These are phyloP conservation scores for Pilasporangium apinafurcum DNA, from an alignment of 352 stramenopile species.

Conservation along the genomic window DNA sequence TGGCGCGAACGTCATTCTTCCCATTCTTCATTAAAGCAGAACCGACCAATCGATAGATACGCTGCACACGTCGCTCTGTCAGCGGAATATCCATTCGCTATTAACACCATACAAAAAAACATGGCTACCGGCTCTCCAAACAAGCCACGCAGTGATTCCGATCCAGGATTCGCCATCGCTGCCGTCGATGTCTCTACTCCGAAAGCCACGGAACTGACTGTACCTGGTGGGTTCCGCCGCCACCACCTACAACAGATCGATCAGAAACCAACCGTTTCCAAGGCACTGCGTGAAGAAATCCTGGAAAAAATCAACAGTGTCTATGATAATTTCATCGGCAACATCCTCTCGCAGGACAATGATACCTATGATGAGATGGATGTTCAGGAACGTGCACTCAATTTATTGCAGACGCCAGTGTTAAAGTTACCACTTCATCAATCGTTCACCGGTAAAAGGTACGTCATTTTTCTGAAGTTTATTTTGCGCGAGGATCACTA, in stretches of 20 bases:
- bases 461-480: too few relatives aligned
- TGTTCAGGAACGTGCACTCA: constrained; percentile 54
- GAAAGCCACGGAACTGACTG: constrained; percentile 57
- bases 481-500: too few relatives aligned
- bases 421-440: constrained; percentile 22
- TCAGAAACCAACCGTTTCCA: constrained; percentile 32
- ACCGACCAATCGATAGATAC: constrained; percentile 12
- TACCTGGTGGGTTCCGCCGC: constrained; percentile 62
- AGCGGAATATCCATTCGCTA: too few relatives aligned
- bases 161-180: constrained; percentile 22
- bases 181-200: constrained; percentile 19
- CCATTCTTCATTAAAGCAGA: neutral
- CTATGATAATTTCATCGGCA: constrained; percentile 82
- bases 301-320: constrained; percentile 64
- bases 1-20: constrained; percentile 2
- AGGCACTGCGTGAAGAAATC: constrained; percentile 60
- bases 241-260: constrained; percentile 50
- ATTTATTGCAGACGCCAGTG: constrained; percentile 60
- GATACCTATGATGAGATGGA: constrained; percentile 73
- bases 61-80: constrained; percentile 34
- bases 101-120: constrained; percentile 51
- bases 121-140: constrained; percentile 17
- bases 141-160: constrained; percentile 39
- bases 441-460: neutral
- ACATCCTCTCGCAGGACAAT: constrained; percentile 77